These are phyloP conservation scores for Linanthus parryae DNA, from an alignment of 148 eudicot genomes.

Conservation along the genomic window DNA sequence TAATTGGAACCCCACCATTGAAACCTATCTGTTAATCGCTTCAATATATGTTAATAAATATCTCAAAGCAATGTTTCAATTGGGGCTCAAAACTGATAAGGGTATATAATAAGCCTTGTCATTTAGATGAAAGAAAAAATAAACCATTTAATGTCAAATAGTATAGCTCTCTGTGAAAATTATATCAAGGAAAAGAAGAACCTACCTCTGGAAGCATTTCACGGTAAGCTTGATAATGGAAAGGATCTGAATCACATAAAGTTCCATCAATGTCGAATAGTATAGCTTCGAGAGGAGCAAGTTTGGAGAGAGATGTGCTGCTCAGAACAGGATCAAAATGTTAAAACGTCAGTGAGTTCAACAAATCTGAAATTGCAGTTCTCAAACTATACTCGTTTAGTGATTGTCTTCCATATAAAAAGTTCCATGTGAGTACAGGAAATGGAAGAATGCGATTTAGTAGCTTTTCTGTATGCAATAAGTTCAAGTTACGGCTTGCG, in stretches of 20 bases:
- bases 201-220: constrained; percentile 6
- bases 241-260: constrained; percentile 4
- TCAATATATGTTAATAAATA: constrained; percentile 6
- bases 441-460: no score
- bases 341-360: background rate
- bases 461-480: no score
- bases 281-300: constrained; percentile 7
- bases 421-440: no score
- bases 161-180: background rate
- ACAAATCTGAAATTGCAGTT: no score
- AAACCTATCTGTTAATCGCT: constrained; percentile 62
- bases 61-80: background rate
- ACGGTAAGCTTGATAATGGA: constrained; percentile 7
- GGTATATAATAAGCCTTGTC: background rate
- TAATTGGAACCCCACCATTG: constrained; percentile 73
- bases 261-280: constrained; percentile 6
- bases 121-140: background rate
- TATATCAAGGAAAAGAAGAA: background rate
- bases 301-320: background rate
- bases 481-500: no score
- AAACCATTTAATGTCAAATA: background rate
- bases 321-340: background rate
- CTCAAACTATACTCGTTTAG: no score
- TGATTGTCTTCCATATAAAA: no score
- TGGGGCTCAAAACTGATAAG: background rate